Evolutionary conservation across 306 rosid genomes (phyloP).

Genomic region (Cucumis hystrix): DNA sequence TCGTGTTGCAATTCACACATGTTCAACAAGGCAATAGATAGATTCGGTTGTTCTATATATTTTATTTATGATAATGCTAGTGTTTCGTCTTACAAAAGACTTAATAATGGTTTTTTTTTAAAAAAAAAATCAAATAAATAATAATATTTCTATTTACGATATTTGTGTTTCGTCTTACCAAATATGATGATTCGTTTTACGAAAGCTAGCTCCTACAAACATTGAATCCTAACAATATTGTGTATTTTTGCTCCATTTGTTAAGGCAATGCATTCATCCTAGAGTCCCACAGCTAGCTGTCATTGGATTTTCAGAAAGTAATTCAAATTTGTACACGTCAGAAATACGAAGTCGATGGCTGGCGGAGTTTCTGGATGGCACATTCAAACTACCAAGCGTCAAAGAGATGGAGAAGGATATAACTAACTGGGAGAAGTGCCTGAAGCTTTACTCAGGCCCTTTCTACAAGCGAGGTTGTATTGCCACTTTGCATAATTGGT

Average conservation of each 20-base stretch:
- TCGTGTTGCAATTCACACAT: not conserved
- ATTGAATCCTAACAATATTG: not conserved
- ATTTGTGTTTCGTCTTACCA: no score
- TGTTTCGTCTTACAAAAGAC: not conserved
- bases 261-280: slow-evolving; percentile 35
- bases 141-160: no score
- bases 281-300: slow-evolving; percentile 32
- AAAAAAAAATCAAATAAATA: no score
- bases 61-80: not conserved
- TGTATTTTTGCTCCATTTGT: not conserved
- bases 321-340: slow-evolving; percentile 37
- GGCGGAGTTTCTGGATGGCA: slow-evolving; percentile 43
- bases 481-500: slow-evolving; percentile 34
- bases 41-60: not conserved
- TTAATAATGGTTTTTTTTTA: no score
- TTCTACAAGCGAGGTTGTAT: slow-evolving; percentile 39
- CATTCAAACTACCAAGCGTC: slow-evolving; percentile 41
- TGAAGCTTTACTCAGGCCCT: slow-evolving; percentile 22
- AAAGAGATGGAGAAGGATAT: slow-evolving; percentile 45
- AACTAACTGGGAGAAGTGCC: slow-evolving; percentile 23
- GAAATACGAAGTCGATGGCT: slow-evolving; percentile 66
- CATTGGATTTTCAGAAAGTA: slow-evolving; percentile 31
- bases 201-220: not conserved
- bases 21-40: no score
- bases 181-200: no score